Evolutionary conservation across 2,329 filamentous ascomycete species (phyloP).

Genomic region (Sclerotinia minor): DNA sequence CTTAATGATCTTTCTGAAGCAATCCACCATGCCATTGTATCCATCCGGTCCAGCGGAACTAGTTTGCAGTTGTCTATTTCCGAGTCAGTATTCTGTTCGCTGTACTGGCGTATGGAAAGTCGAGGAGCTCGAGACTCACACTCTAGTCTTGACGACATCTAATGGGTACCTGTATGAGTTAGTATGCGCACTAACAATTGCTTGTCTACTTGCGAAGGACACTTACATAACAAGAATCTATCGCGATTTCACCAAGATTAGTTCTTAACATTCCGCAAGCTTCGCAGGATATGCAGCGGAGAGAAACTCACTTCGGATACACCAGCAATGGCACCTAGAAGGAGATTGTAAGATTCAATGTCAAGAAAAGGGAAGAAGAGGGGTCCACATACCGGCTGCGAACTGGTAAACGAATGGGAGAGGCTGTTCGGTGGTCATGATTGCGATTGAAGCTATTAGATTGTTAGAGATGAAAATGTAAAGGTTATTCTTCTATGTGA

Average conservation of each 20-base stretch:
- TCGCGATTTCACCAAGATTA: constrained; percentile 34
- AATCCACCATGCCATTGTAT: constrained; percentile 98
- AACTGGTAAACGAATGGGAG: constrained; percentile 95
- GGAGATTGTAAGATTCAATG: constrained; percentile 37
- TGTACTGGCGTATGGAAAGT: neutral
- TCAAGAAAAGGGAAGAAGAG: constrained; percentile 31
- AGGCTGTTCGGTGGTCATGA: constrained; percentile 69
- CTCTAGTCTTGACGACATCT: constrained; percentile 97
- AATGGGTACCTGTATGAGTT: constrained; percentile 79
- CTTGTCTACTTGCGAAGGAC: constrained; percentile 23
- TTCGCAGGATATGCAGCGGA: neutral
- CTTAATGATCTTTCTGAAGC: constrained; percentile 94
- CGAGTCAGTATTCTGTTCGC: constrained; percentile 26
- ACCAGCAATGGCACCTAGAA: constrained; percentile 83
- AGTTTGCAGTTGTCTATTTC: constrained; percentile 77
- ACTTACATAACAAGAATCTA: constrained; percentile 86
- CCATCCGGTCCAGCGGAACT: constrained; percentile 77
- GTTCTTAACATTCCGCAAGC: neutral
- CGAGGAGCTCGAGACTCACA: constrained; percentile 58
- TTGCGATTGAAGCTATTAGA: constrained; percentile 40
- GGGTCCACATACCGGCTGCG: constrained; percentile 66
- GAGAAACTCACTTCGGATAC: constrained; percentile 80
- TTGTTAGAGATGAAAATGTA: neutral
- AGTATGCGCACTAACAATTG: constrained; percentile 21
- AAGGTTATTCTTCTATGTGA: neutral